phyloP scores from a whole-genome alignment of 345 rosid genomes.

The Ceriops tagal region DNA sequence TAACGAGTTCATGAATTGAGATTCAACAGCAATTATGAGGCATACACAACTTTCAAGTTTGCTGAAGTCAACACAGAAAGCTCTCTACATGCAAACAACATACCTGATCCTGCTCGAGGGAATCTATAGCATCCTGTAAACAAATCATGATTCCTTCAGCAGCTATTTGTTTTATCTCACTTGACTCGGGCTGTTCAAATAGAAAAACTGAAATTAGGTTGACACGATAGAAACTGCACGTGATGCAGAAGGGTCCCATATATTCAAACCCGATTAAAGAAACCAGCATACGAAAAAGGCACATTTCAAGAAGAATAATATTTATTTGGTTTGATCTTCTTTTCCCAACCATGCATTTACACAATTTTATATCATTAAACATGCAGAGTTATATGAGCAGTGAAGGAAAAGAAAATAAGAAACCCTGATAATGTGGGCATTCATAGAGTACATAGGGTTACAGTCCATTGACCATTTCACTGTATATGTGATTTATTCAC shows the following conservation, averaged over 20 bases:
- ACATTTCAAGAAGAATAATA: not conserved
- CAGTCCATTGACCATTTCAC: no score
- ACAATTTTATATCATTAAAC: not conserved
- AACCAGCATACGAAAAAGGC: not conserved
- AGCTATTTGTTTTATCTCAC: slow-evolving; percentile 72
- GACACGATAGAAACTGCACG: not conserved
- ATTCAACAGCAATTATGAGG: not conserved
- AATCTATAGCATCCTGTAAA: slow-evolving; percentile 82
- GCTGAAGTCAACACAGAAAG: not conserved
- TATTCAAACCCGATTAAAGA: not conserved
- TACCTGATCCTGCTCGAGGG: slow-evolving; percentile 81
- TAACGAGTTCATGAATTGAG: not conserved
- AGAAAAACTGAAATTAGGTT: slow-evolving; percentile 16
- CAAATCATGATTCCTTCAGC: slow-evolving; percentile 86
- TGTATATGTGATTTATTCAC: no score
- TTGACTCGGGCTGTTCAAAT: slow-evolving; percentile 67
- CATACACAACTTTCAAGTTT: no score
- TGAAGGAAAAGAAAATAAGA: no score
- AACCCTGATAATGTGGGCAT: no score
- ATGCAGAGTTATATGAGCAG: not conserved
- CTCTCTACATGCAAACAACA: not conserved
- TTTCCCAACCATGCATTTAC: not conserved
- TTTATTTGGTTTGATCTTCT: not conserved
- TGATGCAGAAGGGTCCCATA: not conserved
- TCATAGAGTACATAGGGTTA: no score